Percentiles rank a stretch among this genome's conserved stretches.
Conservation (phyloP, 345 rosid genomes). For the Psidium guajava region DNA sequence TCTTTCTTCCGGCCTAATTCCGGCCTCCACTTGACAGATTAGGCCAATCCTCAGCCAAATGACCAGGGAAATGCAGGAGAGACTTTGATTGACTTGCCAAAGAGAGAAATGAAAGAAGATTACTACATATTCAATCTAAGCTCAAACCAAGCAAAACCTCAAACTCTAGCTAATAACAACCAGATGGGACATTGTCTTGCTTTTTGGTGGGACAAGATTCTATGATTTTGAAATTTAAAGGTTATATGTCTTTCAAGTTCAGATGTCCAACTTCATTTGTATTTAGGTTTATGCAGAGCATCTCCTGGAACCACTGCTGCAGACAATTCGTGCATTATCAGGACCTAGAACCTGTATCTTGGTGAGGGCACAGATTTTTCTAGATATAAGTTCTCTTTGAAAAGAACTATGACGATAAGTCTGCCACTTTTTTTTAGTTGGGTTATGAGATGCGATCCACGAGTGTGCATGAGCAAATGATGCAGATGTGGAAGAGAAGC, state of each 20-base stretch:
- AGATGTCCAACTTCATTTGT: neutral
- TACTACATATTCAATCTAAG: neutral
- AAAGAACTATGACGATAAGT: neutral
- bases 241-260: neutral
- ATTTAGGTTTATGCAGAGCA: constrained; percentile 85
- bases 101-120: neutral
- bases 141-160: neutral
- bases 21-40: neutral
- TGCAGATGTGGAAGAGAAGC: constrained; percentile 61
- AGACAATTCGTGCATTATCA: constrained; percentile 55
- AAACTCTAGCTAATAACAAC: neutral
- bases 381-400: neutral
- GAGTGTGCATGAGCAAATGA: constrained; percentile 76
- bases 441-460: constrained; percentile 93
- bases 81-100: neutral
- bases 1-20: neutral
- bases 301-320: constrained; percentile 73
- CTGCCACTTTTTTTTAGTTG: constrained; percentile 32
- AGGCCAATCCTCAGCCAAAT: neutral
- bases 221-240: neutral
- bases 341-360: constrained; percentile 79
- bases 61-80: neutral
- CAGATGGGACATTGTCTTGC: neutral
- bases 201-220: neutral
- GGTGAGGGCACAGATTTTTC: constrained; percentile 18